These are phyloP conservation scores for Somion occarium DNA, from an alignment of 1,284 basidiomycete species.

Conservation along the genomic window DNA sequence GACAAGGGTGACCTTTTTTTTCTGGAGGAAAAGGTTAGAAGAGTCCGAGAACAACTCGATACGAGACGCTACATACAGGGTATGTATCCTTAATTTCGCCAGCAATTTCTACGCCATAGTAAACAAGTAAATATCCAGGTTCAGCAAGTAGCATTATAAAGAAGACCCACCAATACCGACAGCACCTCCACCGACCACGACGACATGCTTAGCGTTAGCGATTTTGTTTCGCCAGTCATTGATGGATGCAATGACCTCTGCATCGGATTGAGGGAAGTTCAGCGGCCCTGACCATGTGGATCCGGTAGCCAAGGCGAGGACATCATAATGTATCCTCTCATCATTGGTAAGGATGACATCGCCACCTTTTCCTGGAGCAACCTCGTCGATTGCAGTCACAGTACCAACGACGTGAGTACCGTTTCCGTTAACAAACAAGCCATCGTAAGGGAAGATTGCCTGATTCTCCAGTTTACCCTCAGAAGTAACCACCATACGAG, in stretches of 20 bases:
- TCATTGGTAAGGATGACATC: slow-evolving; percentile 42
- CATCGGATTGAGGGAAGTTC: slow-evolving; percentile 37
- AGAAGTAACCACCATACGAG: slow-evolving; percentile 30
- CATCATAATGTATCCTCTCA: slow-evolving; percentile 43
- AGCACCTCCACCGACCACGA: slow-evolving; percentile 59
- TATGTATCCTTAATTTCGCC: slow-evolving; percentile 54
- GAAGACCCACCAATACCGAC: slow-evolving; percentile 49
- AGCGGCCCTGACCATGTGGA: slow-evolving; percentile 48
- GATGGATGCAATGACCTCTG: slow-evolving; percentile 36
- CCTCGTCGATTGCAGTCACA: slow-evolving; percentile 38
- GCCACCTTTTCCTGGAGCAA: slow-evolving; percentile 34
- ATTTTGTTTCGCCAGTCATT: slow-evolving; percentile 41
- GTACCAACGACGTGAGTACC: slow-evolving; percentile 40
- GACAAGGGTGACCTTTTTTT: slow-evolving; percentile 61
- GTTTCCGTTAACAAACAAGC: slow-evolving; percentile 41
- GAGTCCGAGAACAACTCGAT: neutral
- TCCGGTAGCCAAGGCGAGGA: slow-evolving; percentile 59
- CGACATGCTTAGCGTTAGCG: slow-evolving; percentile 42
- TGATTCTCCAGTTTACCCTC: slow-evolving; percentile 30
- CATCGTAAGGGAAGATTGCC: slow-evolving; percentile 37
- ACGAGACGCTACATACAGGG: slow-evolving; percentile 25
- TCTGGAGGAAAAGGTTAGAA: slow-evolving; percentile 27
- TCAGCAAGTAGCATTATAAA: too few species aligned
- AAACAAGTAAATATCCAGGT: slow-evolving; percentile 6
- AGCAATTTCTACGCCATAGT: slow-evolving; percentile 41